A percentile compares a stretch with the other conserved stretches of the same genome.
Evolutionary conservation across 805 yeast species (phyloP).

Genomic region (Candida montana): DNA sequence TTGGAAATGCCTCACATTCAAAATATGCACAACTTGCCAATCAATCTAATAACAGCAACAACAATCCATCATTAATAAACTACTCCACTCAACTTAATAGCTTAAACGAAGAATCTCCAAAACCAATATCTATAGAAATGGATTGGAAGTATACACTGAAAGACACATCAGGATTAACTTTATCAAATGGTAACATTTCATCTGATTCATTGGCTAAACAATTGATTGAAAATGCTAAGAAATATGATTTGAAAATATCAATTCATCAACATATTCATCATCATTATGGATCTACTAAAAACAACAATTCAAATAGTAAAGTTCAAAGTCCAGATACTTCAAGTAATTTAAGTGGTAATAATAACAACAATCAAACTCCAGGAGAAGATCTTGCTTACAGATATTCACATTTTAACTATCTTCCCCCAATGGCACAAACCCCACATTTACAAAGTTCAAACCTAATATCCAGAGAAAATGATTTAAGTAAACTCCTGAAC

Average conservation of each 20-base stretch:
- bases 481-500: constrained; percentile 41
- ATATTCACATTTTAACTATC: constrained; percentile 66
- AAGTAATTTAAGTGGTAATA: constrained; percentile 17
- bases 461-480: constrained; percentile 35
- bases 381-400: constrained; percentile 39
- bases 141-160: constrained; percentile 62
- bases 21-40: constrained; percentile 2
- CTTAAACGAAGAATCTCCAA: constrained; percentile 15
- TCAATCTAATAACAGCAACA: background rate
- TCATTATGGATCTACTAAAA: constrained; percentile 46
- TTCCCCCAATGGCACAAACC: constrained; percentile 62
- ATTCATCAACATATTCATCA: constrained; percentile 86
- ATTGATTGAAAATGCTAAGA: constrained; percentile 55
- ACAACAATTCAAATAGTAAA: constrained; percentile 1
- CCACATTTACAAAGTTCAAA: constrained; percentile 63
- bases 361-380: constrained; percentile 11
- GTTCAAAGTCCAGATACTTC: constrained; percentile 22
- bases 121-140: constrained; percentile 29
- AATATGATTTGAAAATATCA: constrained; percentile 52
- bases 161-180: constrained; percentile 40
- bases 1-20: background rate
- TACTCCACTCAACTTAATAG: background rate
- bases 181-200: constrained; percentile 47
- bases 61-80: constrained; percentile 2
- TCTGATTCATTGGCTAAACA: constrained; percentile 50